A percentile compares a stretch with the other conserved stretches of the same genome.
Conservation (phyloP, 148 eudicot genomes). For the Talinum fruticosum region DNA sequence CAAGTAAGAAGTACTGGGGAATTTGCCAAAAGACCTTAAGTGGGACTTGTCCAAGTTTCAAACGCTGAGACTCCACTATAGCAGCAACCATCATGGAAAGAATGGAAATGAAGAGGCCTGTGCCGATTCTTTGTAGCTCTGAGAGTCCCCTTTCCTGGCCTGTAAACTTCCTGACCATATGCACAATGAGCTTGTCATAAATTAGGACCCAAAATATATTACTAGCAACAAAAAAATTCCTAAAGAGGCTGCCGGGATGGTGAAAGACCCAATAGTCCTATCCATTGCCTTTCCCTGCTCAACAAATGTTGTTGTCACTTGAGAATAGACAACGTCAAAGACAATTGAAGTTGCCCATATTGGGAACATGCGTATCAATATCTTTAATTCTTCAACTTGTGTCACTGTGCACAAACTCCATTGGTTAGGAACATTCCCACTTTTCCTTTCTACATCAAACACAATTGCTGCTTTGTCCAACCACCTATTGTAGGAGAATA, state of each 20-base stretch:
- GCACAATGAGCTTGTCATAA: constrained; percentile 36
- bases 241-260: constrained; percentile 46
- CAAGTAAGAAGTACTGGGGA: constrained; percentile 40
- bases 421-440: constrained; percentile 14
- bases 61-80: constrained; percentile 26
- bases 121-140: constrained; percentile 44
- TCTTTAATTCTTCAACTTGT: too few species aligned
- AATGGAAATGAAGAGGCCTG: constrained; percentile 41
- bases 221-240: constrained; percentile 34
- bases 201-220: constrained; percentile 41
- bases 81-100: constrained; percentile 43
- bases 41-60: constrained; percentile 14
- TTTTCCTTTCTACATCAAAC: constrained; percentile 22
- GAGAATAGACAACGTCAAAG: constrained; percentile 36
- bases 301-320: constrained; percentile 44
- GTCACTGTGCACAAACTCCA: constrained; percentile 54
- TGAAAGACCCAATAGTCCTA: constrained; percentile 36
- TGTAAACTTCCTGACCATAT: constrained; percentile 22
- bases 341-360: too few species aligned
- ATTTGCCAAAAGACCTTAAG: constrained; percentile 38
- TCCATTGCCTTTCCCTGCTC: constrained; percentile 47
- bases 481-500: constrained; percentile 26
- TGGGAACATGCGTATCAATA: too few species aligned
- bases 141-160: constrained; percentile 42
- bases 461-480: constrained; percentile 46